These are phyloP conservation scores for Alnus rubra DNA, from an alignment of 306 rosid species.

Conservation along the genomic window DNA sequence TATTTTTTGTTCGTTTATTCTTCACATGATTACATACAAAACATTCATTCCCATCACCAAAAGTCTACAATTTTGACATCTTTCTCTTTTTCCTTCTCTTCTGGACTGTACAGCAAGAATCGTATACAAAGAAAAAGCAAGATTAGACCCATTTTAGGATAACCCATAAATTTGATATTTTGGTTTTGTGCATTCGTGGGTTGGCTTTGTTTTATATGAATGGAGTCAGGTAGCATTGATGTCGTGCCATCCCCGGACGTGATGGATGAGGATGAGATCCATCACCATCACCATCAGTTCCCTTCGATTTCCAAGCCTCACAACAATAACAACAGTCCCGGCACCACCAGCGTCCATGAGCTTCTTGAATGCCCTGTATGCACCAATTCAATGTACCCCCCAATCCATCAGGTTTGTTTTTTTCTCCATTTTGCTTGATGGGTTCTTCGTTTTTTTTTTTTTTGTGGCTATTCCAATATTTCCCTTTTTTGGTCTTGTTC, in stretches of 20 bases:
- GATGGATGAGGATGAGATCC: conserved; percentile 57
- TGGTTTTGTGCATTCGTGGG: background rate
- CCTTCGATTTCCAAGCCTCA: conserved; percentile 54
- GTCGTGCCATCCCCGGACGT: conserved; percentile 46
- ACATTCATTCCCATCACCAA: conserved; percentile 14
- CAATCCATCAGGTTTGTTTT: conserved; percentile 67
- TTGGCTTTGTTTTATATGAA: conserved; percentile 21
- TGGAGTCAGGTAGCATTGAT: conserved; percentile 54
- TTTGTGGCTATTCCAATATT: background rate
- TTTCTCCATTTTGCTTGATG: conserved; percentile 22
- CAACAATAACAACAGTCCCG: conserved; percentile 36
- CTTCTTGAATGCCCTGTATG: conserved; percentile 86
- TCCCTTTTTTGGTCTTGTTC: conserved; percentile 8
- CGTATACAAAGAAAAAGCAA: background rate
- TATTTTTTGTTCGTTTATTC: background rate
- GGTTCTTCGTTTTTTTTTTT: background rate
- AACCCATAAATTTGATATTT: background rate
- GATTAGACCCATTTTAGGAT: conserved; percentile 11
- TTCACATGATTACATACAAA: background rate
- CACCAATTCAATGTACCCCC: conserved; percentile 79
- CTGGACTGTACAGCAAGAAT: background rate
- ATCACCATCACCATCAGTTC: conserved; percentile 43
- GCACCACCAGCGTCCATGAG: conserved; percentile 63
- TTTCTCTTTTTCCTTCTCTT: conserved; percentile 7
- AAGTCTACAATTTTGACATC: conserved; percentile 14